Base-by-base conservation (phyloP, 1,284 basidiomycete genomes). In the Gomphus sp. region DNA sequence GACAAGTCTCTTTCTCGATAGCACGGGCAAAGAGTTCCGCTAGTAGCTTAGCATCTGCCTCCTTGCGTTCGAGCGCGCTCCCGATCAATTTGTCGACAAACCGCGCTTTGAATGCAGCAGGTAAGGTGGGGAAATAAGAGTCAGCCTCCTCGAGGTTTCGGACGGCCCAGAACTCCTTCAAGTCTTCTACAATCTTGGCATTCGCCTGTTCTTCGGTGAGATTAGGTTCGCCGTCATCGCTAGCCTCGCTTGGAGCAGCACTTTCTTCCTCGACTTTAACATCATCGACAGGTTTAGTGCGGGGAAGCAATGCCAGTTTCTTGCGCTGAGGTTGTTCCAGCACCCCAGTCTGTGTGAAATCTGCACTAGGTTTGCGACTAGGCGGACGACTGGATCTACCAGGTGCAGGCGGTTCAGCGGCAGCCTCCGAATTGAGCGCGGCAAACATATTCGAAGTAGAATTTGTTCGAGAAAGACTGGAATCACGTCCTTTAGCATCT, bases 401-500 rank as follows among this genome's bases (percentile, higher is more conserved):
- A 8, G 67, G 61, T 9, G 71, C 65, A 37, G 74, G 64, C n/a
- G 74, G 67, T 34, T 82, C 84, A 1, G 71, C 74, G 2, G 75
- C 70, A 28, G 81, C 76, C 60, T 82, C 82, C 34, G 74, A 65
- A 62, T 75, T 77, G 54, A 91, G 82, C 76, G 89, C 80, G 16
- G 84, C 85, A 76, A 95, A 95, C 89, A 93, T 95, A 73, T 96
- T 97, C 62, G 82, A 79, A 59, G 74, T 84, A 49, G 91, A 94
- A 65, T 79, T 84, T 34, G 86, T 84, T 53, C 93, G 82, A 7
- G 91, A 87, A 14, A 93, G 80, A 62, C 89, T 74, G 33, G 74
- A 84, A 10, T 79, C 76, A 34, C 78, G 74, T 25, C 81, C 80
- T 72, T 89, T 88, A 62, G 66, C 67, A 57, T 68, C 70, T 18